Evolutionary conservation across 371 early-diverging fungal genomes (phyloP).

Genomic region (Blastocladiella emersonii): DNA sequence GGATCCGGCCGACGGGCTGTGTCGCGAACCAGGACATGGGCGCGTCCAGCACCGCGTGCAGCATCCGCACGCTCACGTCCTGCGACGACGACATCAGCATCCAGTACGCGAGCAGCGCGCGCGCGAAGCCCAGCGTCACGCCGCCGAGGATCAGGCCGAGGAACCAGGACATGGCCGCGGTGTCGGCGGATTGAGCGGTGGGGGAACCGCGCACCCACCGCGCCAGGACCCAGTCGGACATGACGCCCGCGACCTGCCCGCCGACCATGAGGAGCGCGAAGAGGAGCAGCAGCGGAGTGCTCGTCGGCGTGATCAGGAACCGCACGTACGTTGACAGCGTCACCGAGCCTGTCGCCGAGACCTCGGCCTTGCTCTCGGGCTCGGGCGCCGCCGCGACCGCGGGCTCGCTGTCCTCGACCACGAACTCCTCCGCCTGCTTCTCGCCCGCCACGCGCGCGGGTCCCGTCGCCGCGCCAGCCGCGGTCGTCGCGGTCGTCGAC

Average conservation of each 20-base stretch:
- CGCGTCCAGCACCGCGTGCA: conserved; percentile 16
- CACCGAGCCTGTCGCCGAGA: neutral
- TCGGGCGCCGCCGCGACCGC: too few species aligned
- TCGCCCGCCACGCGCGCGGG: too few species aligned
- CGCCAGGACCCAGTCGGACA: conserved; percentile 21
- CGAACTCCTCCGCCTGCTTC: too few species aligned
- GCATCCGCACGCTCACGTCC: conserved; percentile 8
- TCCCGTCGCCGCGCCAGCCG: too few species aligned
- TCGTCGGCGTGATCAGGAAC: neutral
- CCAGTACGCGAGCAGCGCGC: conserved; percentile 20
- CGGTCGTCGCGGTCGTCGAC: too few species aligned
- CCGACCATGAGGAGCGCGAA: neutral
- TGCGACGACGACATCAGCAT: conserved; percentile 13
- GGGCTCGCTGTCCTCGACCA: too few species aligned
- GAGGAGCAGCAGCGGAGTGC: neutral
- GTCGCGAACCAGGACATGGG: conserved; percentile 29
- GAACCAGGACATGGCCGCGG: conserved; percentile 10
- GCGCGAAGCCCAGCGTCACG: conserved; percentile 11
- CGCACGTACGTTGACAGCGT: neutral
- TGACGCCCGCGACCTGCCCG: conserved; percentile 17
- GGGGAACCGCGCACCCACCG: conserved; percentile 15
- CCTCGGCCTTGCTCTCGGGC: too few species aligned
- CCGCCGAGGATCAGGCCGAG: conserved; percentile 12
- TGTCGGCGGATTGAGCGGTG: conserved; percentile 8
- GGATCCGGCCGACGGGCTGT: conserved; percentile 41